These are phyloP conservation scores for Coemansia sp. DNA, from an alignment of 192 early-diverging fungal species.

Conservation along the genomic window DNA sequence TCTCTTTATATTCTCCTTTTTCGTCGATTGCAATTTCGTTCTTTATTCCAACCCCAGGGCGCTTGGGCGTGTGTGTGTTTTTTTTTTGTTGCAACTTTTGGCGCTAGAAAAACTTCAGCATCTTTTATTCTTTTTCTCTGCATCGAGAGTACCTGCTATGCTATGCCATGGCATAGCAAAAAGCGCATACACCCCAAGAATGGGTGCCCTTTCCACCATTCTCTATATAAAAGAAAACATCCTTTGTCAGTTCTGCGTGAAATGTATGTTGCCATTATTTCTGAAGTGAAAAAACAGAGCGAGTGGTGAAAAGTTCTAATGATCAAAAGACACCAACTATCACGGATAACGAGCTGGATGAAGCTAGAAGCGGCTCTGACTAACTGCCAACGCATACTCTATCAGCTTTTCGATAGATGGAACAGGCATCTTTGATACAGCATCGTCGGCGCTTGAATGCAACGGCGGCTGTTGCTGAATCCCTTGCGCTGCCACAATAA, in stretches of 20 bases:
- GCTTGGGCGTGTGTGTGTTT: not conserved
- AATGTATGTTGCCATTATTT: not conserved
- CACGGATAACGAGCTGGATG: not conserved
- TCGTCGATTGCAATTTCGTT: constrained; percentile 12
- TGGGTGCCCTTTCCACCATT: too few species aligned
- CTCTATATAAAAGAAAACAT: too few species aligned
- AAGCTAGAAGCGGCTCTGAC: not conserved
- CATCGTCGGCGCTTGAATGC: not conserved
- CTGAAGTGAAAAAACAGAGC: not conserved
- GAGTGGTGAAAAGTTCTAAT: not conserved
- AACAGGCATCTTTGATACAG: not conserved
- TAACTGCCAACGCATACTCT: constrained; percentile 6
- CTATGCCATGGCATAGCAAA: too few species aligned
- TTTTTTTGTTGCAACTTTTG: not conserved
- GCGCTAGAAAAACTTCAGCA: too few species aligned
- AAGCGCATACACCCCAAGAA: too few species aligned
- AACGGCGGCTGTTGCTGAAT: not conserved
- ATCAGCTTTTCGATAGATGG: constrained; percentile 7
- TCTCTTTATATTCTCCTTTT: constrained; percentile 12
- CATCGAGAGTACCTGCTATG: too few species aligned
- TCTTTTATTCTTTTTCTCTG: too few species aligned
- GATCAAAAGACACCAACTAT: not conserved
- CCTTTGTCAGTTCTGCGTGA: not conserved
- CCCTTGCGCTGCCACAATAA: not conserved
- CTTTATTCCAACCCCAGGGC: constrained; percentile 5